Base-by-base conservation (phyloP, 106 monocot genomes). In the Platanthera guangdongensis region DNA sequence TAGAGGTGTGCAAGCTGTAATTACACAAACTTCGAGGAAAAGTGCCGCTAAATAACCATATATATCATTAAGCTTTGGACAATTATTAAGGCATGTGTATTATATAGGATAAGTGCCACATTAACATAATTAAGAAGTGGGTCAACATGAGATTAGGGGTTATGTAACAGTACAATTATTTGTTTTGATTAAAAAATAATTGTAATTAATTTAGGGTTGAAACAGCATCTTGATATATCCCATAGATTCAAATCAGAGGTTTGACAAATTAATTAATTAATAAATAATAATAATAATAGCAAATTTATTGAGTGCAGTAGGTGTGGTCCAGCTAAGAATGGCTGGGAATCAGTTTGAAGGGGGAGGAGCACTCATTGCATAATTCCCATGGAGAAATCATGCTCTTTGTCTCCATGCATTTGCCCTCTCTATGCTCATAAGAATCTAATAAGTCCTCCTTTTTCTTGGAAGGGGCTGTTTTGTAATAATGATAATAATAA, bases 341-440 rank as follows among this genome's bases (percentile, higher is more conserved):
- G 11, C 65, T 65, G 11, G 30, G 9, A 65, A 65, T 11, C 65
- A 65, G 10, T 65, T 65, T 32, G 32, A 30, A 65, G 32, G 47
- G 47, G 70, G 46, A 47, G 46, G 47, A 70, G 7, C 65, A 65
- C 3, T 65, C 28, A 65, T 65, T 65, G 25, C 65, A 65, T 65
- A 30, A 65, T 12, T 65, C 25, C 25, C 65, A 65, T 65, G 65
- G 10, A 65, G 32, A 65, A 70, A 6, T 70, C 45, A 48, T 70
- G 70, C 70, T 70, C 46, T 9, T 70, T 70, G 70, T 70, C 70
- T 70, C 46, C 70, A 70, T 70, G 47, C 47, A 48, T 5, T 16
- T 14, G 60, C 60, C 10, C 6, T 70, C 2, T 14, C 16, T 48
- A 47, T 70, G 47, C 39, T 39, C 39, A 39, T 39, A 39, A 39